These are phyloP conservation scores for Aplosporella prunicola DNA, from an alignment of 2,329 filamentous ascomycete species.

Conservation along the genomic window DNA sequence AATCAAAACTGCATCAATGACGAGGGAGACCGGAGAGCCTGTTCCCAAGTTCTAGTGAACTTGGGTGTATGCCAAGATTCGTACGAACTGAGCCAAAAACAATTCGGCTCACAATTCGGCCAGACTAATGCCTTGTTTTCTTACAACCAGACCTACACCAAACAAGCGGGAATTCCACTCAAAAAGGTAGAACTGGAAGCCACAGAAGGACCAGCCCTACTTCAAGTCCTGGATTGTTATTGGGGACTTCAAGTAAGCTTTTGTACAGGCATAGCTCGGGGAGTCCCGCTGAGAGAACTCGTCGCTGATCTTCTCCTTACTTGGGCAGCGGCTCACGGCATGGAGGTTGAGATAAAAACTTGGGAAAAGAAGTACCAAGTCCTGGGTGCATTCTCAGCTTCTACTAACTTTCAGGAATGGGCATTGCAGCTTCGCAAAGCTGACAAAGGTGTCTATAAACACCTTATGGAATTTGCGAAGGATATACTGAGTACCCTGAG, in stretches of 20 bases:
- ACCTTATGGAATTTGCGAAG: background rate
- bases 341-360: too few relatives aligned
- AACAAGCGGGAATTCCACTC: conserved; percentile 8
- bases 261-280: conserved; percentile 17
- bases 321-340: background rate
- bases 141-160: background rate
- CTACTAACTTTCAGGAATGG: background rate
- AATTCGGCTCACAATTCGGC: conserved; percentile 10
- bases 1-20: conserved; percentile 4
- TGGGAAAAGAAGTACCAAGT: background rate
- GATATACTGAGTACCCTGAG: background rate
- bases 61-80: background rate
- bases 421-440: background rate
- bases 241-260: conserved; percentile 18
- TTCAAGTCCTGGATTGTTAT: conserved; percentile 8
- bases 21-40: conserved; percentile 1
- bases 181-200: conserved; percentile 3
- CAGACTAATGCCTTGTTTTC: conserved; percentile 4
- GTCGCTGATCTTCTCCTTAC: conserved; percentile 14
- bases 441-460: background rate
- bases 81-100: conserved; percentile 5
- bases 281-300: conserved; percentile 14
- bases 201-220: conserved; percentile 3
- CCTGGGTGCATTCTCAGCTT: background rate
- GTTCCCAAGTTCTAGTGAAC: background rate